phyloP scores from a whole-genome alignment of 495 filamentous ascomycete species.

The Aspergillus incahuasiensis region DNA sequence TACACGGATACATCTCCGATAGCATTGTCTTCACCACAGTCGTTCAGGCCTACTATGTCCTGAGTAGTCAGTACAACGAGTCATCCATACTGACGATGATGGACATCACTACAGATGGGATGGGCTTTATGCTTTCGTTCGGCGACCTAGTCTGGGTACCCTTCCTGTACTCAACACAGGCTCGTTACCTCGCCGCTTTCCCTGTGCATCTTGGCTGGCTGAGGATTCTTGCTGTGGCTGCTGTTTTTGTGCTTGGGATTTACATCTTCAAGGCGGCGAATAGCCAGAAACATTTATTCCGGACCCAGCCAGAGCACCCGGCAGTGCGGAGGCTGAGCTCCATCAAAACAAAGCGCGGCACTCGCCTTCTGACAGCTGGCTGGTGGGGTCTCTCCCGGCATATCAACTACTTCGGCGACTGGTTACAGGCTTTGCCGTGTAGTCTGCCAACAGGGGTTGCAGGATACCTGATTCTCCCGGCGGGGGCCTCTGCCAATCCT shows the following conservation, averaged over 20 bases:
- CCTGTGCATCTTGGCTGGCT: slow-evolving; percentile 63
- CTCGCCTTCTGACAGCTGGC: slow-evolving; percentile 66
- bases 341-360: slow-evolving; percentile 72
- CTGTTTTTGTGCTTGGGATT: slow-evolving; percentile 61
- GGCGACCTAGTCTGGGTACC: slow-evolving; percentile 86
- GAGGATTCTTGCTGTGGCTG: slow-evolving; percentile 51
- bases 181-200: slow-evolving; percentile 70
- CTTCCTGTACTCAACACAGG: slow-evolving; percentile 73
- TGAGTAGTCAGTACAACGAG: slow-evolving; percentile 75
- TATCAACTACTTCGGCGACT: slow-evolving; percentile 89
- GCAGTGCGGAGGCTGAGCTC: slow-evolving; percentile 64
- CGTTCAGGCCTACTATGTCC: slow-evolving; percentile 69
- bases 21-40: slow-evolving; percentile 68
- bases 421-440: slow-evolving; percentile 81
- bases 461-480: slow-evolving; percentile 51
- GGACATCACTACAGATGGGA: slow-evolving; percentile 81
- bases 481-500: slow-evolving; percentile 30
- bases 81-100: slow-evolving; percentile 80
- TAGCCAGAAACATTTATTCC: slow-evolving; percentile 79
- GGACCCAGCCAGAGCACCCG: slow-evolving; percentile 71
- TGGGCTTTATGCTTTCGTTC: slow-evolving; percentile 84
- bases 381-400: slow-evolving; percentile 88
- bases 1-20: slow-evolving; percentile 68
- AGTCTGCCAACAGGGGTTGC: slow-evolving; percentile 76
- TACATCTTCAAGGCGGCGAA: slow-evolving; percentile 79